Percentiles rank a stretch among this genome's conserved stretches.
Evolutionary conservation across 805 yeast genomes (phyloP).

Genomic region (Saccharomycopsis amapae): DNA sequence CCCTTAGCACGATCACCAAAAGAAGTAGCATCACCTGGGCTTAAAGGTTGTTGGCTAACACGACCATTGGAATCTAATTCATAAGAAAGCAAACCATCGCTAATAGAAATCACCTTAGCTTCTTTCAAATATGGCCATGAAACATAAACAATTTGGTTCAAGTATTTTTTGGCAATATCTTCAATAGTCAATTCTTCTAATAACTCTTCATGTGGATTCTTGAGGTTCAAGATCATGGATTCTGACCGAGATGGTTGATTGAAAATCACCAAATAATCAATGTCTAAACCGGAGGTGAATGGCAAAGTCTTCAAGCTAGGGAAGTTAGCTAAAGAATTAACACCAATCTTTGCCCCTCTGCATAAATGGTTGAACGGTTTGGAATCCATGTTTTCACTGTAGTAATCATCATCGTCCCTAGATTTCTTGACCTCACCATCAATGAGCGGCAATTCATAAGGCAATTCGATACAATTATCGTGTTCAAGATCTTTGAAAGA

Average conservation of each 20-base stretch:
- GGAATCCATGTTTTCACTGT: conserved; percentile 26
- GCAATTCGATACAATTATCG: conserved; percentile 66
- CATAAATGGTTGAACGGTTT: conserved; percentile 44
- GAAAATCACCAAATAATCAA: conserved; percentile 67
- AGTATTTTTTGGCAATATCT: conserved; percentile 39
- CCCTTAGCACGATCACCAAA: conserved; percentile 37
- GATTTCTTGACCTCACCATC: conserved; percentile 21
- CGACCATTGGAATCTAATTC: conserved; percentile 29
- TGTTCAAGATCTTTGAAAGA: conserved; percentile 71
- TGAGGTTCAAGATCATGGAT: conserved; percentile 63
- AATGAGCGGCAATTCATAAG: conserved; percentile 44
- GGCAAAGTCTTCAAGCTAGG: conserved; percentile 75
- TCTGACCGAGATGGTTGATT: conserved; percentile 80
- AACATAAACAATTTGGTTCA: conserved; percentile 60
- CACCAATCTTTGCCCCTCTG: conserved; percentile 62
- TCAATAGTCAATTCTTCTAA: conserved; percentile 19
- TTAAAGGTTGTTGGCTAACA: conserved; percentile 34
- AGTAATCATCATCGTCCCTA: conserved; percentile 28
- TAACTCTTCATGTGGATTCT: conserved; percentile 47
- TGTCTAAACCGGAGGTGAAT: conserved; percentile 43
- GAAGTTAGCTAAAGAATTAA: conserved; percentile 78
- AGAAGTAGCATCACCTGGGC: conserved; percentile 39
- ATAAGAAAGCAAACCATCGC: conserved; percentile 47
- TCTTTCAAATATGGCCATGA: conserved; percentile 92
- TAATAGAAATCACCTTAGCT: conserved; percentile 58